Base-by-base conservation (phyloP, 2,329 filamentous ascomycete genomes). In the Rhynchosporium secalis region DNA sequence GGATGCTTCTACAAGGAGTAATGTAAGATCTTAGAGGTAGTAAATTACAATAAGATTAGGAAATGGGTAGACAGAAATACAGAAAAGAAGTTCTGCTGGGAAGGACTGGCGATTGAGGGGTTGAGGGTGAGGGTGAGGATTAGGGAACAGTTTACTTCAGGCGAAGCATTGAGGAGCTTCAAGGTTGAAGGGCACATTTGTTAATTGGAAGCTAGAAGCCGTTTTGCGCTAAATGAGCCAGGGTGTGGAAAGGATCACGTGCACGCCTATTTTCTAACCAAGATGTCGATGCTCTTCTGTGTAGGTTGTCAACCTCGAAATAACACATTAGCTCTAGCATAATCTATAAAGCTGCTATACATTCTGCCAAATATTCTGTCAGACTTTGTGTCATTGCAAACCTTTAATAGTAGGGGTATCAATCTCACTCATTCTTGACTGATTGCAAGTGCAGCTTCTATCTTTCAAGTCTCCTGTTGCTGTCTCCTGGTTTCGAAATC, bases 1-100 rank as follows among this genome's bases (percentile, higher is more conserved):
- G 62, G 43, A 65, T 55, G 47, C 56, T 67, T 63, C 36, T 64
- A 54, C 49, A 66, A 64, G 60, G 61, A 60, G 57, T 26, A 46
- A 63, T 58, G 60, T 65, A 56, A 26, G 49, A 63, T 58, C 61
- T 65, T 49, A 61, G 45, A 40, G 47, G 58, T 61, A 58, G 46
- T 47, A 45, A 67, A 69, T 67, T 65, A 68, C 65, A 71, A 69
- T 62, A 65, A 63, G 40, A 70, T 70, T 70, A 71, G 61, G 62
- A 68, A 70, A 63, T 54, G 61, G 38, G 8, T 57, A 60, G 62
- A 66, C 60, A 59, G 62, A 40, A 59, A 67, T 69, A 69, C 62
- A 48, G 62, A 69, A 69, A 57, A 51, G 48, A 47, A 65, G 65
- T 69, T 70, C 67, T 64, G 62, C 51, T 51, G 61, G 60, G 65